A percentile compares a stretch with the other conserved stretches of the same genome.
Conservation (phyloP, 2,329 filamentous ascomycete species). For the Gyromitra esculenta region DNA sequence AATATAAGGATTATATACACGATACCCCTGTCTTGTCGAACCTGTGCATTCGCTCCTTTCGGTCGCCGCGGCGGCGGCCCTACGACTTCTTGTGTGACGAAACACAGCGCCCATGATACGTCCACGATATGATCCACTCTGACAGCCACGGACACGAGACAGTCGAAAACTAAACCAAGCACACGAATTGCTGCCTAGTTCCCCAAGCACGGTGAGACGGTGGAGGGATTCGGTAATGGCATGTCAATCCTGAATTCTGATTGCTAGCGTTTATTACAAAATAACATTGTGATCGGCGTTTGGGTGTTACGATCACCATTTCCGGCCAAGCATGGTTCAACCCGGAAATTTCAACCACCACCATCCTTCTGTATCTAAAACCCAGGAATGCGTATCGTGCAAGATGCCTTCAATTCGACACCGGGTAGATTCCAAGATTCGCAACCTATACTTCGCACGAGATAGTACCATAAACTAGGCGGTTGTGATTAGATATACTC, state of each 20-base stretch:
- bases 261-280: background rate
- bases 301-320: background rate
- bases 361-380: background rate
- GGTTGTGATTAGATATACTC: slow-evolving; percentile 5
- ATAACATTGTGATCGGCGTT: slow-evolving; percentile 12
- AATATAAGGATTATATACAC: background rate
- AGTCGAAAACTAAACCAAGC: background rate
- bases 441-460: background rate
- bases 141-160: background rate
- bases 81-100: slow-evolving; percentile 16
- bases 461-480: slow-evolving; percentile 19
- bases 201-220: slow-evolving; percentile 1
- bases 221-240: background rate
- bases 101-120: slow-evolving; percentile 2
- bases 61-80: background rate
- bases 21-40: background rate
- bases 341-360: background rate
- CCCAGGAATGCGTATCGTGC: background rate
- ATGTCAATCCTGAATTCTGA: slow-evolving; percentile 5
- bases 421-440: slow-evolving; percentile 10
- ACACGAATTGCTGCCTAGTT: slow-evolving; percentile 7
- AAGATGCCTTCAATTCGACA: slow-evolving; percentile 6
- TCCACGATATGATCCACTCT: slow-evolving; percentile 16
- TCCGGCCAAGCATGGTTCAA: background rate
- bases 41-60: background rate